Base-by-base conservation (phyloP, 257 asterid genomes). In the Solanum bukasovii region DNA sequence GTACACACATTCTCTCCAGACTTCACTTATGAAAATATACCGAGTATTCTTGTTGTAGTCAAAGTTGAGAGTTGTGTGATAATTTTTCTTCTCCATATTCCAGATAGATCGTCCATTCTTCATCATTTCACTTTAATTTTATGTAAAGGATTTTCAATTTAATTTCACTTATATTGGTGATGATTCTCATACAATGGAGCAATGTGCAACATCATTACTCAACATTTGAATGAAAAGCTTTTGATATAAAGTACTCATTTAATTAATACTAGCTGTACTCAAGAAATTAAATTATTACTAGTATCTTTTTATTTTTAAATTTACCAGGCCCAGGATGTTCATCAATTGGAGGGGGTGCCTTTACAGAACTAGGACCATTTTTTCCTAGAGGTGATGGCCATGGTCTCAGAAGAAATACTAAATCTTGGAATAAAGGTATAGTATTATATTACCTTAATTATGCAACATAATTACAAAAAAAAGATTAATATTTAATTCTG, bases 401-500 rank as follows among this genome's bases (percentile, higher is more conserved):
- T 42, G 91, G 93, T 59, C 93, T 91, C 42, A 88, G 92, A 63
- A 61, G 61, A 40, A 91, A 91, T 73, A 29, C 84, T 21, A 68
- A 89, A 68, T 91, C 93, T 49, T 91, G 93, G 93, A 91, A 89
- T 90, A 91, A 91, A 91, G 93, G 93, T 91, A 20, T 56, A 7
- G 6, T 21, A 37, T 35, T 89, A 46, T 37, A 40, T 29, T 72
- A 78, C 44, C 8, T 20, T 38, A 29, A 4, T 25, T 25, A 25
- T 61, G 37, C 16, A 12, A 38, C 29, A 79, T 7, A 13, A 44
- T 44, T 14, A n/a, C 79, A 71, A 40, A 16, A 70, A 77, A 34
- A 34, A 21, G 16, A 74, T 42, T 10, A 23, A 1, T 37, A 75
- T 25, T 44, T 79, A 8, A 33, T 34, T 21, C 13, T 25, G 23